Base-by-base conservation (phyloP, 768 basidiomycete species). In the Dictyophora rubrovolvata region DNA sequence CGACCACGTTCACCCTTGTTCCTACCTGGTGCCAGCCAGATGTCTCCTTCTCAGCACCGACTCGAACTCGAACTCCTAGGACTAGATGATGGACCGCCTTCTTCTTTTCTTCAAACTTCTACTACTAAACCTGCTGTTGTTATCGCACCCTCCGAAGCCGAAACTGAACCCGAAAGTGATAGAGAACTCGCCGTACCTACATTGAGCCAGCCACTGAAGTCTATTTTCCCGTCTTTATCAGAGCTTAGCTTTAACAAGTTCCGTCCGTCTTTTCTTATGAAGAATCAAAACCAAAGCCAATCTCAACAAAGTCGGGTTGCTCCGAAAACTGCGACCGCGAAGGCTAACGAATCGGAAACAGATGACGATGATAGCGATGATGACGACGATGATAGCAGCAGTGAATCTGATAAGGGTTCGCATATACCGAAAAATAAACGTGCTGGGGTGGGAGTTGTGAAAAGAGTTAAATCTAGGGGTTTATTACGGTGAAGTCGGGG, bases 401-500 rank as follows among this genome's bases (percentile, higher is more conserved):
- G 50, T 36, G 48, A 52, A 11, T 22, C 21, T 1, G 57, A 59
- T 20, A 28, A 42, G 17, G 18, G 37, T 2, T 59, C 57, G 20
- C 57, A 59, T 28, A 53, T 59, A 22, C 57, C 57, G n/a, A 59
- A 59, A 48, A 51, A 52, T 52, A 59, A 53, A 33, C 11, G 48
- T 33, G 57, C 57, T 11, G 57, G 57, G 2, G 50, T 20, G 21
- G 20, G 57, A 10, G 35, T 59, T 21, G 34, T 20, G 5, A 59
- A 53, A 11, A 51, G 12, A 14, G 5, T 4, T 1, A 59, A 57
- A 22, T 34, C 57, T 0, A 48, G 57, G 20, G 57, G 57, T 1
- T 37, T 59, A 35, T 37, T 59, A 48, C 49, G 35, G n/a, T 42
- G 42, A 42, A 42, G n/a, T 42, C 42, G 14, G 11, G 42, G 42